Base-by-base conservation (phyloP, 1,139 yeast species). In the Casaregolazyma lundiana region DNA sequence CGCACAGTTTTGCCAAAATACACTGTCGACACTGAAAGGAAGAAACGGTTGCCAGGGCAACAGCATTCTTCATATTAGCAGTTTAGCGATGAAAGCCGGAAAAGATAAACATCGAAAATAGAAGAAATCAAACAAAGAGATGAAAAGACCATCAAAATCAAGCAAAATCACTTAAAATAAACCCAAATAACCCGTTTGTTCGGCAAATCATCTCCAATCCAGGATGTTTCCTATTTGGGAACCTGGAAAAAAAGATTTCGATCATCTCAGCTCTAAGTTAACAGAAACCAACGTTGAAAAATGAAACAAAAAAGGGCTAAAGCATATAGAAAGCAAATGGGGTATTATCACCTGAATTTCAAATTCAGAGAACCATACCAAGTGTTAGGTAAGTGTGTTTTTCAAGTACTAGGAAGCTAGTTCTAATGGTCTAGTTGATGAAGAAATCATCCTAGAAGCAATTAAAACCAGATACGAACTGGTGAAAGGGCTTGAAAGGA, bases 281-380 rank as follows among this genome's bases (percentile, higher is more conserved):
- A 21, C 43, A 18, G 15, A n/a, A 29, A 21, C n/a, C 16, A 17
- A 8, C 35, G 13, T 6, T 4, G 19, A 43, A 66, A 48, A 48
- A 92, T 92, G 98, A 88, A 95, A 74, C 96, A 90, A 67, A 90
- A 90, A 67, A 77, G 98, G 66, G 96, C 97, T 46, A 92, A 92
- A 66, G 76, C 95, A 2, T 92, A 94, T 68, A 82, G 90, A 65
- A 92, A 90, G 71, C 96, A 87, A 64, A 84, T 92, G 85, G 78
- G 81, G 58, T 83, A 86, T 47, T 84, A 88, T 61, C 77, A 78
- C 53, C 84, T 88, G 63, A 77, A 95, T 19, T 92, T 92, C 76
- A 86, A 86, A 61, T 92, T 94, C 72, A 78, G 97, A 61, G 90
- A 86, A 56, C 98, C 99, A 1, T 90, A 83, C 59, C 99, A 92